Evolutionary conservation across 202 grass and related monocot species (phyloP), one percentile per base, ranked within the genome.

Genomic region (Sporobolus alterniflorus): DNA sequence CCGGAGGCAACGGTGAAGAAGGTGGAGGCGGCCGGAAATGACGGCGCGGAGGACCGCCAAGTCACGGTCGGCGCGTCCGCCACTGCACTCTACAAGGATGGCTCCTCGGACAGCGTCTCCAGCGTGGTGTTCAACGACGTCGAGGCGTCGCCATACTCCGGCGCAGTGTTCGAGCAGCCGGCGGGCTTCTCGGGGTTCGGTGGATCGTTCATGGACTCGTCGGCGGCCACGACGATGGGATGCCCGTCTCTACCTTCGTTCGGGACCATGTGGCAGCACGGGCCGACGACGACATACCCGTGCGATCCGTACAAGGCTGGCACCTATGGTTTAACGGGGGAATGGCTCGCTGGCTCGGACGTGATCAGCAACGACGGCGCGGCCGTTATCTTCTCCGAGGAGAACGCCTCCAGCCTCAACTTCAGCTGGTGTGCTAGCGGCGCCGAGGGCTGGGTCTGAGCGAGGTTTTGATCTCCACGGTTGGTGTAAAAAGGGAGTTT

Each of bases 21-120:
- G 16, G 39, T 89, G 67, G 92, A 87, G 57, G 44, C 74, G 62
- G 76, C 54, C 28, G 25, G 26, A 43, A 80, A 63, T 74, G 84
- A 87, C 43, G 48, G 61, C 17, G 29, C 21, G 55, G 64, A 85
- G 46, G 70, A 76, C 25, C 76, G 22, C 28, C 69, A 31, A 15
- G 71, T 63, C n/a, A 36, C 63, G 29, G 33, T 7, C 2, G 67
- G 68, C 18, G 36, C 70, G 52, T 57, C 69, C 22, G 57, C 75
- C 10, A 26, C 71, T 15, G 50, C 79, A n/a, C 41, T 86, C 20
- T 85, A 32, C 84, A 89, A 85, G 85, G 95, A 95, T 61, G 95
- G 95, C 0, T 84, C 89, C 7, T 92, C 91, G 4, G 96, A 98
- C 85, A 98, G 90, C 69, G 96, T 93, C 82, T 95, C 96, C 0